Evolutionary conservation across 371 early-diverging fungal genomes (phyloP).

Genomic region (Dichotomocladium elegans): DNA sequence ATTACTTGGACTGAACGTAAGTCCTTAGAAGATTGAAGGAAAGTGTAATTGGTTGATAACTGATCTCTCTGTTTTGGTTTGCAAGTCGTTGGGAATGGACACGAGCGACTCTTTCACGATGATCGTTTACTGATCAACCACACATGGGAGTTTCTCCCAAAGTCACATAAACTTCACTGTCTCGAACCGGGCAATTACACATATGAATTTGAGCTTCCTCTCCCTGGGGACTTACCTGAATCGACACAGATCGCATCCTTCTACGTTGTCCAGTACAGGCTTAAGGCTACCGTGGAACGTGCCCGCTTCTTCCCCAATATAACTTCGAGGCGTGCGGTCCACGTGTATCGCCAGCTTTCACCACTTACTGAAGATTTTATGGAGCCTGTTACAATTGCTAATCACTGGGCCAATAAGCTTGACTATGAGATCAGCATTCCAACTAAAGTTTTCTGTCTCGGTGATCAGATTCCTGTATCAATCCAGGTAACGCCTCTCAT

Average conservation of each 20-base stretch:
- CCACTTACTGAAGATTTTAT: slow-evolving; percentile 23
- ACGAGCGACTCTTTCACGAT: slow-evolving; percentile 30
- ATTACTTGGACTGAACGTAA: slow-evolving; percentile 40
- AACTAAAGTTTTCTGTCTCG: slow-evolving; percentile 28
- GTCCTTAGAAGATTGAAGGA: neutral
- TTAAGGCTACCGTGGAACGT: slow-evolving; percentile 36
- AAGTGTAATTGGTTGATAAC: neutral
- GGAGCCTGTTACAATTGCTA: slow-evolving; percentile 30
- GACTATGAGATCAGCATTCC: slow-evolving; percentile 43
- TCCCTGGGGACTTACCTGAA: slow-evolving; percentile 40
- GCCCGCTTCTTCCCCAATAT: slow-evolving; percentile 30
- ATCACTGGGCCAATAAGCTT: slow-evolving; percentile 38
- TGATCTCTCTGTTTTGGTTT: neutral
- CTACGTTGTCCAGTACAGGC: slow-evolving; percentile 33
- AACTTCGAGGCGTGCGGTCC: slow-evolving; percentile 9
- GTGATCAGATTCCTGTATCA: slow-evolving; percentile 33
- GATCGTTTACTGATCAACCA: slow-evolving; percentile 28
- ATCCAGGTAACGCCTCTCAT: slow-evolving; percentile 33
- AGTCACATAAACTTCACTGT: slow-evolving; percentile 15
- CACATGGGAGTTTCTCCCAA: slow-evolving; percentile 31
- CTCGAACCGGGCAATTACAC: slow-evolving; percentile 25
- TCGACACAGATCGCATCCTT: slow-evolving; percentile 27
- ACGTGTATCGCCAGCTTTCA: slow-evolving; percentile 24
- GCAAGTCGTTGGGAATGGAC: slow-evolving; percentile 24
- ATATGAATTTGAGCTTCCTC: slow-evolving; percentile 36